Conservation (phyloP, 2,329 filamentous ascomycete species). For the Neofusicoccum umdonicola region DNA sequence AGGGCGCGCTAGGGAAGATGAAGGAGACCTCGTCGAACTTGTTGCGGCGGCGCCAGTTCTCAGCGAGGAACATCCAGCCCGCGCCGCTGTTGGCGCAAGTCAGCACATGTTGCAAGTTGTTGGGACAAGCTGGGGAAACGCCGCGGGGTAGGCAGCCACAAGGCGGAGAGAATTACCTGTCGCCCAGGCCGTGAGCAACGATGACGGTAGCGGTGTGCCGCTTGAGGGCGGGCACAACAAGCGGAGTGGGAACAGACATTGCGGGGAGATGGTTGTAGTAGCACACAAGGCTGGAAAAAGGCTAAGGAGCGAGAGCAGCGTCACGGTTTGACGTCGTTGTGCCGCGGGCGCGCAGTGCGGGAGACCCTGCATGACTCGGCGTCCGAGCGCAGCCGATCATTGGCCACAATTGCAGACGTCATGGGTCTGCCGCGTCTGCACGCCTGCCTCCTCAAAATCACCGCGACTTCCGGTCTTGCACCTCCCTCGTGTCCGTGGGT, state of each 20-base stretch:
- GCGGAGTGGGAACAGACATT: constrained; percentile 37
- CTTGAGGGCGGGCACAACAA: constrained; percentile 75
- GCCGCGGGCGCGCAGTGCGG: neutral
- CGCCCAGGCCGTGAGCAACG: constrained; percentile 87
- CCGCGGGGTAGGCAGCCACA: neutral
- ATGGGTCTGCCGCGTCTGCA: neutral
- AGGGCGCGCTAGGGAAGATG: constrained; percentile 86
- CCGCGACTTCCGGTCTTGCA: neutral
- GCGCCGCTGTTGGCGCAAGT: constrained; percentile 2
- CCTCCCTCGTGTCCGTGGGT: neutral
- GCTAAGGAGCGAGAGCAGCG: neutral
- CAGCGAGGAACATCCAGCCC: constrained; percentile 67
- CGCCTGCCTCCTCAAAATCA: neutral
- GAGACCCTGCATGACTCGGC: constrained; percentile 15
- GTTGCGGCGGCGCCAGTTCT: constrained; percentile 79
- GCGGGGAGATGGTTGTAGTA: neutral
- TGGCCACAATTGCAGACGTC: constrained; percentile 12
- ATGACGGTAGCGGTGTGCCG: constrained; percentile 94
- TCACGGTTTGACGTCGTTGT: neutral
- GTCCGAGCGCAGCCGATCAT: constrained; percentile 3
- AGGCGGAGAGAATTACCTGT: constrained; percentile 49
- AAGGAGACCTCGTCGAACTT: constrained; percentile 90
- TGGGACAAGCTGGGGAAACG: too few relatives aligned
- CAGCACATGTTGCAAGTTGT: neutral
- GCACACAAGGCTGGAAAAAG: neutral